phyloP scores from a whole-genome alignment of 1,139 yeast species.

The Arxiozyma slooffiae region DNA sequence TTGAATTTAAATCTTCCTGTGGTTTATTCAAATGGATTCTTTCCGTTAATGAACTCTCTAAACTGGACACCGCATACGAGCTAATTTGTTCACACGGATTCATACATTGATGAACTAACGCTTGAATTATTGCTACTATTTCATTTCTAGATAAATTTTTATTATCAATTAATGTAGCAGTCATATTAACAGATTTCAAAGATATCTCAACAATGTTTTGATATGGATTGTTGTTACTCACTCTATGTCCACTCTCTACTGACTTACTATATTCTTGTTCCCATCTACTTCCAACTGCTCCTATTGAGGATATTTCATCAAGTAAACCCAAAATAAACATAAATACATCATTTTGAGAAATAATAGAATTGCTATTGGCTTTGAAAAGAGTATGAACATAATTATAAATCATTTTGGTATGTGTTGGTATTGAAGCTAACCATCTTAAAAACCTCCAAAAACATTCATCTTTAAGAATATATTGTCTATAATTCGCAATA shows the following conservation, averaged over 20 bases:
- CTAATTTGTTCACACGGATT: conserved; percentile 79
- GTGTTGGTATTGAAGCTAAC: conserved; percentile 47
- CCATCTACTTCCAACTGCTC: conserved; percentile 70
- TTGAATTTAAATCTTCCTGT: conserved; percentile 16
- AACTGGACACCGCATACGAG: conserved; percentile 46
- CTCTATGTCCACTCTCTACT: conserved; percentile 36
- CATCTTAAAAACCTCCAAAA: conserved; percentile 58
- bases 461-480: conserved; percentile 37
- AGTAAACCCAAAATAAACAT: conserved; percentile 58
- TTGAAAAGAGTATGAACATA: conserved; percentile 40
- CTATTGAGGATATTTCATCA: conserved; percentile 75
- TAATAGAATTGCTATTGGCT: conserved; percentile 24
- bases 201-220: conserved; percentile 50
- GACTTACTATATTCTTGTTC: conserved; percentile 51
- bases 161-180: conserved; percentile 39
- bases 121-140: conserved; percentile 56
- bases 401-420: conserved; percentile 41
- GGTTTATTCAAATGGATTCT: conserved; percentile 24
- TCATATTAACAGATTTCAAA: conserved; percentile 51
- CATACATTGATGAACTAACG: conserved; percentile 78
- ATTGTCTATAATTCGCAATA: conserved; percentile 41
- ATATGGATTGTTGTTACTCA: conserved; percentile 40
- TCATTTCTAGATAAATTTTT: conserved; percentile 26
- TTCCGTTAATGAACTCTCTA: conserved; percentile 41
- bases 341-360: conserved; percentile 34